Evolutionary conservation across 495 filamentous ascomycete species (phyloP), one percentile per base, ranked within the genome.

Genomic region (Penicillium manginii): DNA sequence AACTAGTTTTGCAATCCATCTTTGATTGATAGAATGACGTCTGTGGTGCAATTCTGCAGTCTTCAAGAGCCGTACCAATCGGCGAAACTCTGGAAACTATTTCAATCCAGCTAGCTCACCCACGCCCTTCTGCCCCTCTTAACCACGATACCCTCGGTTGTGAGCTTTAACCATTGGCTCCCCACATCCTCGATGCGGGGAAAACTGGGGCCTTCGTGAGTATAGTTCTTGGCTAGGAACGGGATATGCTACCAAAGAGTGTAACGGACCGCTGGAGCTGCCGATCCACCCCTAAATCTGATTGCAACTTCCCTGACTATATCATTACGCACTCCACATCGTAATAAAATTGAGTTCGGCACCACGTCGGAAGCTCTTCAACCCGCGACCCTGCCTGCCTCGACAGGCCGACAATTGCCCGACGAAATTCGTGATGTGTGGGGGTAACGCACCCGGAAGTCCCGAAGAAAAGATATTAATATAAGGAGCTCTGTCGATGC

Each of bases 341-440:
- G 45, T n/a, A 47, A 26, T 47, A 11, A 14, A 3, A 23, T 47
- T 23, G 14, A 26, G 45, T 47, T 47, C 45, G 22, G 45, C 10
- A 19, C 45, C 35, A n/a, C 15, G 35, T 37, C 35, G 35, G 15
- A 37, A 37, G 35, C 15, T 8, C 35, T 37, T 37, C 35, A n/a
- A 5, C 14, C 15, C 35, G 15, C 35, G 9, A 6, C 19, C 10
- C 26, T 47, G 26, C 21, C 11, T 47, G 18, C 22, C 40, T 21
- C n/a, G n/a, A n/a, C n/a, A n/a, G n/a, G n/a, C 45, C 45, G 45
- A 47, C 19, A 47, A 47, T 47, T 47, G 22, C 45, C 45, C 45
- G 45, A 26, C 45, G 14, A n/a, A 1, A 29, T 43, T 43, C 5
- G 17, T 43, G 18, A 43, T 43, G 22, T 19, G 45, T 47, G 45